These are phyloP conservation scores for Aeschynomene evenia DNA, from an alignment of 306 rosid species.

Conservation along the genomic window DNA sequence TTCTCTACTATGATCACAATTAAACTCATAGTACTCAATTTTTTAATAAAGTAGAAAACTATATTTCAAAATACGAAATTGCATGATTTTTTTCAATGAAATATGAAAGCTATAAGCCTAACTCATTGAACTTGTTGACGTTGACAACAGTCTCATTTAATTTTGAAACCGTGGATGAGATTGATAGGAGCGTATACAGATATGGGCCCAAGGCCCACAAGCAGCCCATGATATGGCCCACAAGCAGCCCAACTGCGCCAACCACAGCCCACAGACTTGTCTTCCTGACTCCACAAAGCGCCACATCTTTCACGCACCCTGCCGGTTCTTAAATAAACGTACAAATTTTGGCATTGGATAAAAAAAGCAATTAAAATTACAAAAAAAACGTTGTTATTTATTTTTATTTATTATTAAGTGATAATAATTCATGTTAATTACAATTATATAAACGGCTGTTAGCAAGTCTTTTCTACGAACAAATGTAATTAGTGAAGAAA, in stretches of 20 bases:
- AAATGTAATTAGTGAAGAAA: background rate
- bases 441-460: background rate
- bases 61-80: too few relatives aligned
- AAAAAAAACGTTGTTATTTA: background rate
- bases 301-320: background rate
- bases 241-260: background rate
- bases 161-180: background rate
- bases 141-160: too few relatives aligned
- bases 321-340: background rate
- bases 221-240: slow-evolving; percentile 12
- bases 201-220: background rate
- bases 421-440: background rate
- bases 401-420: background rate
- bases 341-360: background rate
- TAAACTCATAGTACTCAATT: too few relatives aligned
- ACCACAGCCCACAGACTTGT: background rate
- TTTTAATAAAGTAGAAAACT: too few relatives aligned
- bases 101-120: too few relatives aligned
- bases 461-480: background rate
- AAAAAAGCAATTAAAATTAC: too few relatives aligned
- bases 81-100: too few relatives aligned
- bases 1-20: too few relatives aligned
- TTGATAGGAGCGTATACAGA: background rate
- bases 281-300: background rate
- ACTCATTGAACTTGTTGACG: too few relatives aligned